Evolutionary conservation across 129 eudicot species (phyloP).

Genomic region (Flaveria ramosissima): DNA sequence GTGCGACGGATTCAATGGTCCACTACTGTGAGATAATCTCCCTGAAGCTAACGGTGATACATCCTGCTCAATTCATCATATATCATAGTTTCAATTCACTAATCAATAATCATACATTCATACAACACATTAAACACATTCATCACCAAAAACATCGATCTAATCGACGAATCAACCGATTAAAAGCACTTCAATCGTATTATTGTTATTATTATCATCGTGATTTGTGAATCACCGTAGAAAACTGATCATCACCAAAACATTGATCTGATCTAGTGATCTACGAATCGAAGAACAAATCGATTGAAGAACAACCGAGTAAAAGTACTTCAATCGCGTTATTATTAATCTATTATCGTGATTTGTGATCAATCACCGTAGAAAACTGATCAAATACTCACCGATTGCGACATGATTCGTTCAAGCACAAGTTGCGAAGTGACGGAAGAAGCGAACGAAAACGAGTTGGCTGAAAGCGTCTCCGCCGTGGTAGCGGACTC

Average conservation of each 20-base stretch:
- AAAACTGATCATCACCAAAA: neutral
- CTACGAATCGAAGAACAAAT: slow-evolving; percentile 1
- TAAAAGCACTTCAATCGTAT: too few relatives aligned
- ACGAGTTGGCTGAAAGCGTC: slow-evolving; percentile 60
- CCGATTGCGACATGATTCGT: slow-evolving; percentile 95
- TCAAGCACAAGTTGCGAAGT: slow-evolving; percentile 92
- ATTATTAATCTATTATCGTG: neutral
- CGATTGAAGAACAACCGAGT: too few relatives aligned
- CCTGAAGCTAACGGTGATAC: slow-evolving; percentile 93
- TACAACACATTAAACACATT: too few relatives aligned
- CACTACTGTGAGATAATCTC: slow-evolving; percentile 87
- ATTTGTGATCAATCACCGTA: too few relatives aligned
- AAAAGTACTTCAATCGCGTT: too few relatives aligned
- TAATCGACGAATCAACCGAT: too few relatives aligned
- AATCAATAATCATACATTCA: too few relatives aligned
- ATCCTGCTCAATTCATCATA: slow-evolving; percentile 49
- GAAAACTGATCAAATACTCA: slow-evolving; percentile 20
- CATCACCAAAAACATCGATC: too few relatives aligned
- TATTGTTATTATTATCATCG: too few relatives aligned
- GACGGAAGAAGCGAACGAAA: slow-evolving; percentile 89
- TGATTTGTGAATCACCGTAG: too few relatives aligned
- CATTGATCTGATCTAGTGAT: neutral
- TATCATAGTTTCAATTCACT: neutral
- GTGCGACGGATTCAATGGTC: slow-evolving; percentile 69
- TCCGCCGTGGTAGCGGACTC: slow-evolving; percentile 7